phyloP scores from a whole-genome alignment of 805 yeast genomes.

The Hanseniaspora thailandica region DNA sequence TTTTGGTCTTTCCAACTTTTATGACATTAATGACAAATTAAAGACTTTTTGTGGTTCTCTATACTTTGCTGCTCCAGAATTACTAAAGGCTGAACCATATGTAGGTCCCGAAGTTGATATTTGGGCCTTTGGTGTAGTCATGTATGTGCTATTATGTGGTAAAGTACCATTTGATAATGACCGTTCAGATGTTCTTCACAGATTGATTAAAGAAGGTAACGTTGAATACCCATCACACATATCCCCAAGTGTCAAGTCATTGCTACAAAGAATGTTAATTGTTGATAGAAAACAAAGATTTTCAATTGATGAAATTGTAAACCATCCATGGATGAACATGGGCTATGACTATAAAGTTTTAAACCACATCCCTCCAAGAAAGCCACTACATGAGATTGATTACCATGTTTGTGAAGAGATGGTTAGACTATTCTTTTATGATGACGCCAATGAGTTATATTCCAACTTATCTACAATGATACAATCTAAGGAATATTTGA shows the following conservation, averaged over 20 bases:
- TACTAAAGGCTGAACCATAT: conserved; percentile 83
- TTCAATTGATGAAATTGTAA: conserved; percentile 58
- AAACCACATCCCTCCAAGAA: conserved; percentile 63
- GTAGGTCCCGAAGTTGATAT: conserved; percentile 95
- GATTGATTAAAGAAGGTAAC: conserved; percentile 80
- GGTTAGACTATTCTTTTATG: conserved; percentile 66
- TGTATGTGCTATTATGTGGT: conserved; percentile 92
- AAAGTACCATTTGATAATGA: conserved; percentile 97
- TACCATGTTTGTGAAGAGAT: conserved; percentile 59
- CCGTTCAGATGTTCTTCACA: conserved; percentile 80
- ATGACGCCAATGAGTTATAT: conserved; percentile 43
- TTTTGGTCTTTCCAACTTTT: conserved; percentile 87
- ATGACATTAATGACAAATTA: conserved; percentile 54
- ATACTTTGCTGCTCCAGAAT: conserved; percentile 97
- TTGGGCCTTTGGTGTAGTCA: conserved; percentile 96
- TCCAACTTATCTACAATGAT: conserved; percentile 48
- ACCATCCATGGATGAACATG: conserved; percentile 89
- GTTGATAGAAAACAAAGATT: conserved; percentile 82
- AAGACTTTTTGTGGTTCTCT: conserved; percentile 95
- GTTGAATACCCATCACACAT: conserved; percentile 83
- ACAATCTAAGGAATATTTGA: conserved; percentile 48
- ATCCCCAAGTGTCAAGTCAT: conserved; percentile 62
- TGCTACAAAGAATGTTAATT: conserved; percentile 78
- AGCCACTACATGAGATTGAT: conserved; percentile 50
- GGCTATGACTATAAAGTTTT: conserved; percentile 69